These are phyloP conservation scores for Aegle marmelos DNA, from an alignment of 345 rosid genomes.

Conservation along the genomic window DNA sequence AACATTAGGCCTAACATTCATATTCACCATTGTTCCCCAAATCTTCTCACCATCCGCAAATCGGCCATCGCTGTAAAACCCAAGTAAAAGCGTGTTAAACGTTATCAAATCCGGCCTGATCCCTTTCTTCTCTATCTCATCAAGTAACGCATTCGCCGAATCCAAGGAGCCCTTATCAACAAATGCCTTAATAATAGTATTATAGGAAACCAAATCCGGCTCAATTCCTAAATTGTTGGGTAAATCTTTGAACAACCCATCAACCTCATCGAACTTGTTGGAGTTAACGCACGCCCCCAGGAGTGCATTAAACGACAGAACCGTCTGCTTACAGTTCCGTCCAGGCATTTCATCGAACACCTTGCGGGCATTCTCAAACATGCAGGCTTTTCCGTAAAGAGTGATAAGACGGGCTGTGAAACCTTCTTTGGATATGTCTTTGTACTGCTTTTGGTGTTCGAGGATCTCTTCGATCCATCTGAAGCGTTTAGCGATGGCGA, in stretches of 20 bases:
- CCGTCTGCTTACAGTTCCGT: conserved; percentile 50
- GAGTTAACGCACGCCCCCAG: conserved; percentile 55
- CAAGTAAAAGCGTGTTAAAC: conserved; percentile 53
- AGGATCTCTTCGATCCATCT: conserved; percentile 55
- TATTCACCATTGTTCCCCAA: conserved; percentile 52
- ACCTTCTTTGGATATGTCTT: conserved; percentile 51
- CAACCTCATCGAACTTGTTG: conserved; percentile 43
- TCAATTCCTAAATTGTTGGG: conserved; percentile 43
- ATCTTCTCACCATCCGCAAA: conserved; percentile 56
- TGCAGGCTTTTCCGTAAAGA: conserved; percentile 50
- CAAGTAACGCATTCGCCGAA: conserved; percentile 38
- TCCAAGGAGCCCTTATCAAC: conserved; percentile 49
- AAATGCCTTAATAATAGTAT: conserved; percentile 51
- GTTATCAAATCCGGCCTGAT: conserved; percentile 46
- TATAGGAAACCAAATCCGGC: conserved; percentile 53
- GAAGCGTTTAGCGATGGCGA: conserved; percentile 44
- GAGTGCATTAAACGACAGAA: conserved; percentile 60
- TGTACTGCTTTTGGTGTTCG: conserved; percentile 64
- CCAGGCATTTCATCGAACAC: conserved; percentile 80
- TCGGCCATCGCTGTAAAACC: conserved; percentile 38
- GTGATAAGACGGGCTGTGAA: conserved; percentile 49
- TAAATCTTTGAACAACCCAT: conserved; percentile 39
- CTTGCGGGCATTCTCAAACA: conserved; percentile 62
- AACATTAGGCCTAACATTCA: conserved; percentile 38
- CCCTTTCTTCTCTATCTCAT: conserved; percentile 60